Evolutionary conservation across 257 asterid genomes (phyloP).

Genomic region (Solanum virginianum): DNA sequence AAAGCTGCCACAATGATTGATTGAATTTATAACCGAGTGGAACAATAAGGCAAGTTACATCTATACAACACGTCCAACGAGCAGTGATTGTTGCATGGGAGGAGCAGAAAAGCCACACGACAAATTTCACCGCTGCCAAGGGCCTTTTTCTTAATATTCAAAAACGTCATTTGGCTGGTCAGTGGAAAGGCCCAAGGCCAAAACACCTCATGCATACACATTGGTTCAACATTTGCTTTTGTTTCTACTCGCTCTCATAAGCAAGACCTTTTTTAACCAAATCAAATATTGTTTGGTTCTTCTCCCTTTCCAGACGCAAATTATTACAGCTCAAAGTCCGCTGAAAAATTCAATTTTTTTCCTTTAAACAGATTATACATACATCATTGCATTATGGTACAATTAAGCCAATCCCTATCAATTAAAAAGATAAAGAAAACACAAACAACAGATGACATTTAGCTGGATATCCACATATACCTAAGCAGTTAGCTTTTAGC

Average conservation of each 20-base stretch:
- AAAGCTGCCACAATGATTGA: background rate
- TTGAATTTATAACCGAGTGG: background rate
- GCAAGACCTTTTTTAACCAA: background rate
- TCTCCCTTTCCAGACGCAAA: background rate
- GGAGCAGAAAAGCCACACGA: background rate
- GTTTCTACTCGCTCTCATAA: background rate
- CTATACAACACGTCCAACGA: background rate
- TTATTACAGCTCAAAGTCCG: background rate
- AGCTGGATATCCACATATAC: background rate
- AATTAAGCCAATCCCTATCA: background rate
- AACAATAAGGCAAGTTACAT: background rate
- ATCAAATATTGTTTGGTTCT: background rate
- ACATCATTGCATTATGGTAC: background rate
- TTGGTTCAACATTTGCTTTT: background rate
- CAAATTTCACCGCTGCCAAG: background rate
- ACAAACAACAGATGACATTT: background rate
- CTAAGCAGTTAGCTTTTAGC: background rate
- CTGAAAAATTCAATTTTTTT: background rate
- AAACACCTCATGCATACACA: background rate
- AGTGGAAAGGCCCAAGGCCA: background rate
- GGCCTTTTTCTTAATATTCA: background rate
- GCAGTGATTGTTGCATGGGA: background rate
- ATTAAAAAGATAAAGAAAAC: background rate
- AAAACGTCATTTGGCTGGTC: background rate
- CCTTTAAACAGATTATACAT: background rate